Conservation (phyloP, 306 rosid genomes). For the Gillenia trifoliata region DNA sequence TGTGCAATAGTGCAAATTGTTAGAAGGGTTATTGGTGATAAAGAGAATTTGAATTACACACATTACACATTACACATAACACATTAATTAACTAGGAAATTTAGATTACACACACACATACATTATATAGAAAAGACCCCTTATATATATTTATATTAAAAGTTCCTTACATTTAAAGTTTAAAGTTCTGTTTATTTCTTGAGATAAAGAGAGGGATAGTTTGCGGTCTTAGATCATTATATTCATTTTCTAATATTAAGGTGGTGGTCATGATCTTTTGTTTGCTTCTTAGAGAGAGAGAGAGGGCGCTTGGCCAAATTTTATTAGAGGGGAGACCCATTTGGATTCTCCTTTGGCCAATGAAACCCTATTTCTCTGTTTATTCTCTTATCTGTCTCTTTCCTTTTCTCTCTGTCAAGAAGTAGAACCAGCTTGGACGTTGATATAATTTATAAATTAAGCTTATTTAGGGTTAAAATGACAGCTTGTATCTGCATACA, state of each 20-base stretch:
- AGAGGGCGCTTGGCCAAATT: background rate
- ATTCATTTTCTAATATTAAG: slow-evolving; percentile 16
- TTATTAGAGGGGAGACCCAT: slow-evolving; percentile 26
- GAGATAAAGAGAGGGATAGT: slow-evolving; percentile 32
- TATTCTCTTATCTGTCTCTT: slow-evolving; percentile 17
- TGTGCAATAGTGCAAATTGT: background rate
- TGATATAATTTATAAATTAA: background rate
- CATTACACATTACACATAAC: too few species aligned
- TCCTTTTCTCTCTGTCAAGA: slow-evolving; percentile 1
- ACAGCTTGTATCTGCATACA: background rate
- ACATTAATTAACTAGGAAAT: slow-evolving; percentile 24
- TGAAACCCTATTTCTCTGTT: slow-evolving; percentile 15
- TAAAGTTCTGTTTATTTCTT: slow-evolving; percentile 22
- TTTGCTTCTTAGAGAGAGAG: slow-evolving; percentile 23
- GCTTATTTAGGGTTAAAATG: background rate
- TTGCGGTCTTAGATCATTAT: slow-evolving; percentile 7
- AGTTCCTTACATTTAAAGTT: slow-evolving; percentile 2
- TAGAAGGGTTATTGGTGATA: slow-evolving; percentile 21
- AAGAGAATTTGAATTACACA: slow-evolving; percentile 41
- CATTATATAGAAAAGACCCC: too few species aligned
- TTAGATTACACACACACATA: too few species aligned
- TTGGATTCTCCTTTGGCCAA: slow-evolving; percentile 41
- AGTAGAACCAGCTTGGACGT: slow-evolving; percentile 14
- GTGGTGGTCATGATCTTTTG: slow-evolving; percentile 22
- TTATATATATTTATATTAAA: slow-evolving; percentile 10